Evolutionary conservation across 495 filamentous ascomycete species (phyloP).

Genomic region (Penicillium dipodomyicola): DNA sequence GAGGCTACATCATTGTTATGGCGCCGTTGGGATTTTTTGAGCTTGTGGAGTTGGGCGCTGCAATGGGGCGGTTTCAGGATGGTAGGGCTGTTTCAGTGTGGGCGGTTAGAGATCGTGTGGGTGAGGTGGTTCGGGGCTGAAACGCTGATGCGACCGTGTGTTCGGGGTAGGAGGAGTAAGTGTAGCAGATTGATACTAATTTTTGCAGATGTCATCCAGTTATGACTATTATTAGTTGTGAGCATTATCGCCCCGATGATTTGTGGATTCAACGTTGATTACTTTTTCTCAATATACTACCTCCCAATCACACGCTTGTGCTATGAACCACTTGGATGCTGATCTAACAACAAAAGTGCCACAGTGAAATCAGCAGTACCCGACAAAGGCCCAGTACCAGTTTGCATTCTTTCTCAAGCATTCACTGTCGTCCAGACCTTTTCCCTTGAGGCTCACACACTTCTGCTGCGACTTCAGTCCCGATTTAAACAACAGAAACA

Average conservation of each 20-base stretch:
- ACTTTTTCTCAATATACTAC: neutral
- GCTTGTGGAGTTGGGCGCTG: neutral
- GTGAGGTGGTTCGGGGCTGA: neutral
- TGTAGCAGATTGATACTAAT: neutral
- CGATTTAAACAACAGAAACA: conserved; percentile 38
- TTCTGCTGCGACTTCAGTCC: no score
- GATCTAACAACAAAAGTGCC: conserved; percentile 40
- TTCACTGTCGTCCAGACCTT: conserved; percentile 49
- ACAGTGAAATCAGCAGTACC: conserved; percentile 37
- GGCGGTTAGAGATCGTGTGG: conserved; percentile 6
- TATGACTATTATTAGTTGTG: neutral
- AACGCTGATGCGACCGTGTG: neutral
- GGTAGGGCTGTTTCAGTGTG: conserved; percentile 2
- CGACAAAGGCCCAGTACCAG: conserved; percentile 55
- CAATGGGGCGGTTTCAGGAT: neutral
- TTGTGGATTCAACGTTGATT: neutral
- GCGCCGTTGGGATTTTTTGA: neutral
- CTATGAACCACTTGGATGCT: neutral
- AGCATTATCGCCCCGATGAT: neutral
- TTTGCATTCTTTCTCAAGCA: conserved; percentile 44
- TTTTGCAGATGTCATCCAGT: neutral
- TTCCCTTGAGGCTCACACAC: conserved; percentile 41
- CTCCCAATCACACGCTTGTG: neutral
- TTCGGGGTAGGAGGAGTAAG: neutral
- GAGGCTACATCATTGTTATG: neutral